Evolutionary conservation across 176 grass and related monocot species (phyloP), one percentile per base, ranked within the genome.

Genomic region (Cenchrus americanus): DNA sequence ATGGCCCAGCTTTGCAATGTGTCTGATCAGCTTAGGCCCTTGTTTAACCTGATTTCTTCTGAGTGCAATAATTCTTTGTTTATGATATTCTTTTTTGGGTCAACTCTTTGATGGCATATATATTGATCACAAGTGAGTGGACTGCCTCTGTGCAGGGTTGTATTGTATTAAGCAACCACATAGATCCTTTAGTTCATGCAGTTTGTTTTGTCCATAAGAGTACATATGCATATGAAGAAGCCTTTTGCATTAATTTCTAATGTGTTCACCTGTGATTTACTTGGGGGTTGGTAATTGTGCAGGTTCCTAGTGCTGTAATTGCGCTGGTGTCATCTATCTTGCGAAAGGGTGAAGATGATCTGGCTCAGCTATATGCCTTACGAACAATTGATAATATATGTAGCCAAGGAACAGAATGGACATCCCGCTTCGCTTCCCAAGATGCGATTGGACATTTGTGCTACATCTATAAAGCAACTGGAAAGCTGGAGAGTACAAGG

Each of bases 371-470:
- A 58, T 99, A 99, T 89, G 96, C 96, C 69, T 80, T 98, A 87
- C 87, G 96, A 49, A 92, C 96, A 71, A 94, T 99, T 70, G 96
- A 99, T 77, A 99, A 99, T 64, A 96, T 99, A 78, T 95, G 93
- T 57, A 99, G 91, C 75, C 96, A 92, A 94, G 96, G 96, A 62
- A 83, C 77, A 69, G 93, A 96, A 41, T 99, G 93, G 96, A 90
- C 96, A 68, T 92, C 96, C 15, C 91, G 96, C 85, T 99, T 99
- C 87, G 93, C 83, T 74, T 87, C 89, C 57, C 93, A 99, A 71
- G 93, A 99, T 91, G 87, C 91, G 5, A 96, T 99, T 67, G 91
- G 78, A 64, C 87, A 99, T 47, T 81, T 99, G 75, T 91, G 85
- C 54, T 95, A 95, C 61, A 99, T 99, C 77, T 99, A 96, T 73